phyloP scores from a whole-genome alignment of 1,139 yeast genomes.

The Kurtzmaniella natalensis region DNA sequence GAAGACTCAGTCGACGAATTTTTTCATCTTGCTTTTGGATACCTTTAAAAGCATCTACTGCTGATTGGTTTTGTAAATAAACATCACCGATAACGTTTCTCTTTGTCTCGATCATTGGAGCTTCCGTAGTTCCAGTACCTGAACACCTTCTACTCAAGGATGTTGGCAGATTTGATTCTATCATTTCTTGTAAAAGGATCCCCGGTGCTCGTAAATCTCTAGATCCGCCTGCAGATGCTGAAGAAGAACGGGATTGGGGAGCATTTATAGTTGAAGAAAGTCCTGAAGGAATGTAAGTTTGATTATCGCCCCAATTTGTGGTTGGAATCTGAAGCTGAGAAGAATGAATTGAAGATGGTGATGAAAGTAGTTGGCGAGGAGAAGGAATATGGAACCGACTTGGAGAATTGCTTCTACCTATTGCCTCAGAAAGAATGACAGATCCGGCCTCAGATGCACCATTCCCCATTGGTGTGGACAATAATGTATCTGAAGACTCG shows the following conservation, averaged over 20 bases:
- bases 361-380: too few relatives aligned
- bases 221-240: conserved; percentile 29
- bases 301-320: conserved; percentile 5
- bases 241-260: conserved; percentile 15
- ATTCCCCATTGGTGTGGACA: conserved; percentile 6
- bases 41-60: conserved; percentile 47
- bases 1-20: conserved; percentile 37
- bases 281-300: conserved; percentile 16
- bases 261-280: conserved; percentile 11
- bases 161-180: conserved; percentile 23
- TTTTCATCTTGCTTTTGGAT: conserved; percentile 45
- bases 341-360: conserved; percentile 11
- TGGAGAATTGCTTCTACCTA: too few relatives aligned
- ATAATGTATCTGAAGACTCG: conserved; percentile 27
- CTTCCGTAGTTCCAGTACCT: conserved; percentile 36
- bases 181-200: conserved; percentile 30
- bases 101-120: conserved; percentile 45
- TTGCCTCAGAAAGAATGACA: conserved; percentile 35
- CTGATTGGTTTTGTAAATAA: conserved; percentile 44
- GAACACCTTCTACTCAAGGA: conserved; percentile 33
- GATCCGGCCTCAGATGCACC: conserved; percentile 21
- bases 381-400: too few relatives aligned
- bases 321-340: conserved; percentile 4
- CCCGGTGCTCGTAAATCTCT: conserved; percentile 27
- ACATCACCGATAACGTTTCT: conserved; percentile 55